Evolutionary conservation across 2,329 filamentous ascomycete genomes (phyloP), one percentile per base, ranked within the genome.

Genomic region (Neofusicoccum cordaticola): DNA sequence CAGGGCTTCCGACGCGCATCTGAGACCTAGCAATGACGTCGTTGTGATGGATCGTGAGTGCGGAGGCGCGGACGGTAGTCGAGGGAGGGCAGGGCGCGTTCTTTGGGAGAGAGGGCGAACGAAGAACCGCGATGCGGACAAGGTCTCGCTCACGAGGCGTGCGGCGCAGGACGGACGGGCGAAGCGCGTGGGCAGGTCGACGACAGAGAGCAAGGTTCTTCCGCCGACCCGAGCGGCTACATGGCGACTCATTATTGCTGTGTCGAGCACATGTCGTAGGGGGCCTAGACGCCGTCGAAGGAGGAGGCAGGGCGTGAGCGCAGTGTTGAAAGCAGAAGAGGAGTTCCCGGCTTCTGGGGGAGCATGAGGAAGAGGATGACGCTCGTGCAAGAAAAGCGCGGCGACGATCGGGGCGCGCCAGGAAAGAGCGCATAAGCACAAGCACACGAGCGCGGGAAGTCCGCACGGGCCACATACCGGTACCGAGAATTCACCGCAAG

Each of bases 161-260:
- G 64, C 57, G 17, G 63, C 48, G 42, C 47, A 61, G 27, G 41
- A 51, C 17, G 56, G 48, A 15, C 35, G 39, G 15, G 53, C 11
- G 52, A 48, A 45, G 51, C 39, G 52, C 17, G 72, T 68, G 61
- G 69, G 70, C 66, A 69, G 71, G 69, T 71, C 71, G 65, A 71
- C 69, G 66, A 71, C 62, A 34, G 71, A 70, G 70, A 72, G 73
- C 69, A 73, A 71, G 67, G 75, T 66, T 57, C 71, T 67, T 66
- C 74, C 74, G 75, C 72, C 74, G 70, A 72, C 69, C 69, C 70
- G 68, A 66, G 69, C 66, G 69, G 70, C 74, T 72, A 75, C 78
- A 81, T 80, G 76, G 72, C 79, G 72, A 72, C 75, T 80, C 80
- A 82, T 82, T 71, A 72, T 77, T 73, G 69, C 62, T 68, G 69